Evolutionary conservation across 352 stramenopile genomes (phyloP).

Genomic region (Pythium myriotylum): DNA sequence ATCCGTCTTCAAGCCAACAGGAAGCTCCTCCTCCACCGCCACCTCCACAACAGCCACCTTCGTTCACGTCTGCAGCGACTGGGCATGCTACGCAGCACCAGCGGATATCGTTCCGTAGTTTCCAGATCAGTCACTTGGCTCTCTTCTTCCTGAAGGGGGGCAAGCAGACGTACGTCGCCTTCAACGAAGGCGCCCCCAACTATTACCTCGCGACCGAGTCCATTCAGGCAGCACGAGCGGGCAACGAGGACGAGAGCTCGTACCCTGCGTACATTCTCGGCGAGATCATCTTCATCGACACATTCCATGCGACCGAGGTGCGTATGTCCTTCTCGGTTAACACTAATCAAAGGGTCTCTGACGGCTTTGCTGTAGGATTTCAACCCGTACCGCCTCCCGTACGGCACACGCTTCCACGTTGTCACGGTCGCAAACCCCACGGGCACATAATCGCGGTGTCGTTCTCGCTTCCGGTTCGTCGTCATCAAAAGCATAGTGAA

Average conservation of each 20-base stretch:
- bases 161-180: slow-evolving; percentile 79
- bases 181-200: slow-evolving; percentile 79
- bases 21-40: slow-evolving; percentile 23
- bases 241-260: slow-evolving; percentile 42
- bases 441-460: slow-evolving; percentile 41
- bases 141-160: slow-evolving; percentile 80
- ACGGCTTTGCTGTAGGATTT: slow-evolving; percentile 58
- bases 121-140: slow-evolving; percentile 81
- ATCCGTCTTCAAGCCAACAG: not conserved
- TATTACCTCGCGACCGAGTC: slow-evolving; percentile 84
- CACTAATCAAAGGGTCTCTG: no score
- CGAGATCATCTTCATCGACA: slow-evolving; percentile 87
- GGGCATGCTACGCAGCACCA: slow-evolving; percentile 46
- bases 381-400: slow-evolving; percentile 75
- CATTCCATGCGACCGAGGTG: slow-evolving; percentile 82
- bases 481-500: slow-evolving; percentile 8
- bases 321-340: slow-evolving; percentile 11
- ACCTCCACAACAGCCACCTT: slow-evolving; percentile 1
- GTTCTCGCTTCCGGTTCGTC: not conserved
- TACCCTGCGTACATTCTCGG: slow-evolving; percentile 77
- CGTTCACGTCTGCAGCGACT: slow-evolving; percentile 4
- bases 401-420: slow-evolving; percentile 78
- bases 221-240: slow-evolving; percentile 68
- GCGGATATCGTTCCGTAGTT: slow-evolving; percentile 77
- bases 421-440: slow-evolving; percentile 79